Base-by-base conservation (phyloP, 495 filamentous ascomycete species). In the Penicillium macrosclerotiorum region DNA sequence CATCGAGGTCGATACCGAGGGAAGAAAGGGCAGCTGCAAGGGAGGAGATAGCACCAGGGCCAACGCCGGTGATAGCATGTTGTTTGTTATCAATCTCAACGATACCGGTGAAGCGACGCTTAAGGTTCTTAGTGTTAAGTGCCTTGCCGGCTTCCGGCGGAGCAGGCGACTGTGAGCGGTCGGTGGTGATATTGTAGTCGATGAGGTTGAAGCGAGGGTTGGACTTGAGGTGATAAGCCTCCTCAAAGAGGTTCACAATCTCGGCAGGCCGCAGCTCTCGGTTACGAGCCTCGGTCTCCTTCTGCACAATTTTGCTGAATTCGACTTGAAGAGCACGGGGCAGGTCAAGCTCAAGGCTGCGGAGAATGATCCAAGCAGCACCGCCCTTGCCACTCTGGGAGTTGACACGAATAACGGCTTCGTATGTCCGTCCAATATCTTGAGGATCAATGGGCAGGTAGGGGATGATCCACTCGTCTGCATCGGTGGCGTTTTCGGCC, bases 391-490 rank as follows among this genome's bases (percentile, higher is more conserved):
- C 93, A 49, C 82, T 88, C 62, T 98, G 93, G 17, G 87, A 92
- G 69, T 97, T 98, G 76, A 97, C 93, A 23, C 92, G 88, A 64
- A 98, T 98, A 63, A 96, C 86, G 30, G 92, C 92, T 69, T 96
- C 91, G 76, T 96, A 96, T 22, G 86, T 96, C 8, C 92, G 83
- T 18, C 93, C 93, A 42, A 97, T 96, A 69, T 96, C 91, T 54
- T 86, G 77, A 2, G 91, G 92, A 59, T 96, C 92, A 35, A 97
- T 78, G 13, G 93, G 93, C 24, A 98, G 85, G 63, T 96, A 98
- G 2, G 92, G 93, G 35, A 98, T 77, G 36, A 76, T 62, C 83
- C 83, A 86, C 19, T 70, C 69, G 43, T 81, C 78, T 17, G 90
- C 80, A 42, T 82, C 72, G 5, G 67, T 71, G 39, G 78, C 76